Percentiles rank a stretch among this genome's conserved stretches.
Conservation (phyloP, 1,284 basidiomycete species). For the Ceratobasidium sp. region DNA sequence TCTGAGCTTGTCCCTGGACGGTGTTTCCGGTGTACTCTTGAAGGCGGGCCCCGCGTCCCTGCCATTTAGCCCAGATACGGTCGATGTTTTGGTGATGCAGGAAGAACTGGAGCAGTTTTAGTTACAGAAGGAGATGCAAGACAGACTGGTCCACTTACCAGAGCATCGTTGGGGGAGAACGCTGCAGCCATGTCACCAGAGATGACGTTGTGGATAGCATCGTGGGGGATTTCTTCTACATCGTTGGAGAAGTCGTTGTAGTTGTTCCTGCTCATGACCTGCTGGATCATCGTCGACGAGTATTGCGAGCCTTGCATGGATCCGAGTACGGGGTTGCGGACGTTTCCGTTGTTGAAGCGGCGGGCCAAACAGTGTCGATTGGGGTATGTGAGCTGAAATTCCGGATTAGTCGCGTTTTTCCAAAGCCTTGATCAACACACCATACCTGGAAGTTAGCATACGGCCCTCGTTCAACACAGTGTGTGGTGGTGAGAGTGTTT, state of each 20-base stretch:
- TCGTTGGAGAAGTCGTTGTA: constrained; percentile 28
- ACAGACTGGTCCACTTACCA: constrained; percentile 1
- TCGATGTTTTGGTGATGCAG: constrained; percentile 47
- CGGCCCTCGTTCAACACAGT: constrained; percentile 34
- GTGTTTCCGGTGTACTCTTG: constrained; percentile 32
- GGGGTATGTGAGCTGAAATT: constrained; percentile 23
- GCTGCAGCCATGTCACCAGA: constrained; percentile 39
- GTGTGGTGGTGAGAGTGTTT: constrained; percentile 21
- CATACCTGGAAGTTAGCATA: constrained; percentile 39
- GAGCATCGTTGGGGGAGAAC: constrained; percentile 39
- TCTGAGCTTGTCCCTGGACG: constrained; percentile 34
- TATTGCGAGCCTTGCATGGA: constrained; percentile 40
- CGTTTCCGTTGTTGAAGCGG: constrained; percentile 41
- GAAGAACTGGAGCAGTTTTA: constrained; percentile 27
- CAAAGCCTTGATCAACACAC: neutral
- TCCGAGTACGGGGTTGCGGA: constrained; percentile 12
- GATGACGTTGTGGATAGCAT: constrained; percentile 39
- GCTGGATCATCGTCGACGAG: constrained; percentile 8
- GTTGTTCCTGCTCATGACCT: neutral
- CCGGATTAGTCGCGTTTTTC: neutral
- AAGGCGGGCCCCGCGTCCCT: constrained; percentile 27
- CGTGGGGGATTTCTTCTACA: constrained; percentile 27
- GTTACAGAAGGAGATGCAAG: neutral
- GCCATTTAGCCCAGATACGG: constrained; percentile 46
- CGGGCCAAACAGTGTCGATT: constrained; percentile 31